Evolutionary conservation across 2,329 filamentous ascomycete genomes (phyloP), one percentile per base, ranked within the genome.

Genomic region (Canariomyces notabilis): DNA sequence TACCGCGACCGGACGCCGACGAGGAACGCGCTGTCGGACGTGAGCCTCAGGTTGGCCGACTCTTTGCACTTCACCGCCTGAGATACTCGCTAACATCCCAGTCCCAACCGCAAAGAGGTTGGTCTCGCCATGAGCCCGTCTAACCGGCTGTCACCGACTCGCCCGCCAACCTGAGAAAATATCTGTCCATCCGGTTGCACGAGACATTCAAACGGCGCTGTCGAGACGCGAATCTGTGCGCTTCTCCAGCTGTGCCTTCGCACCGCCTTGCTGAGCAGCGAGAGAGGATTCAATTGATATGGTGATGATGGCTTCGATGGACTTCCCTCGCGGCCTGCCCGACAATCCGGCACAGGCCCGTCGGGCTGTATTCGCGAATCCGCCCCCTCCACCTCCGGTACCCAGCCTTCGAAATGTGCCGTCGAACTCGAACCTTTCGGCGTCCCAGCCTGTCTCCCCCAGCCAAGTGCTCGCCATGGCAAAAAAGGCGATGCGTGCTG

Each of bases 381-480:
- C 55, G 36, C 58, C 58, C 2, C 58, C 59, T 11, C 55, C 56
- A 12, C 58, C 52, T 19, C 51, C 50, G 6, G 37, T 55, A 67
- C 46, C 57, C 62, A 57, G 66, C 65, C 46, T 75, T 44, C 71
- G 75, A 61, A 68, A 72, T 65, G 66, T 71, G 46, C 62, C 72
- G 32, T 70, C 70, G 12, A 67, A 64, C 52, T 68, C 71, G 22
- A 72, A 68, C 12, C 64, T 81, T 37, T 73, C 76, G 11, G 65
- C 74, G 14, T 69, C 69, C n/a, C 64, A 67, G 12, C 71, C 76
- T 43, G 72, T 82, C 60, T 76, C 82, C 15, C 69, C 82, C 32
- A 70, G 69, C 35, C 80, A 87, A 62, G 80, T 87, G 52, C 78
- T 87, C 42, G 71, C 71, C 46, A 72, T 86, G 39, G 81, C 80